These are phyloP conservation scores for Agarophyton chilense DNA, from an alignment of 23 red algal species.

Conservation along the genomic window DNA sequence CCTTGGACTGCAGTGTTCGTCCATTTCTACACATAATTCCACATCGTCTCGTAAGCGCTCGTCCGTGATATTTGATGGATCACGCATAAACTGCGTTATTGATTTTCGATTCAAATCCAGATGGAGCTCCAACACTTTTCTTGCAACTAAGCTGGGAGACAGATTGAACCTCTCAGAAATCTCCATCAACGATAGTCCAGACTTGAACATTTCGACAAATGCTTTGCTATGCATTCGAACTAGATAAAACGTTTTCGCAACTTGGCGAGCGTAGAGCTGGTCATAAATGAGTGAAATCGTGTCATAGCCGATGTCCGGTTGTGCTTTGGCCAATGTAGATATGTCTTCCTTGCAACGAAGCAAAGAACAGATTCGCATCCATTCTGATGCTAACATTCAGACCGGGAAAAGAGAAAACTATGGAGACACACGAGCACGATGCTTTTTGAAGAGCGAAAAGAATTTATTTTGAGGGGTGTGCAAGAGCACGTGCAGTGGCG, in stretches of 20 bases:
- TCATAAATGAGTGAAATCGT: constrained; percentile 51
- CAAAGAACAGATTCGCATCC: background rate
- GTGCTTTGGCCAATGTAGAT: background rate
- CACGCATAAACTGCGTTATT: constrained; percentile 29
- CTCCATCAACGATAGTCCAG: constrained; percentile 44
- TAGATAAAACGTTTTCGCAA: constrained; percentile 40
- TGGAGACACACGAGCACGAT: too few relatives aligned
- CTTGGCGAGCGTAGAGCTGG: constrained; percentile 51
- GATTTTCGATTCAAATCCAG: constrained; percentile 23
- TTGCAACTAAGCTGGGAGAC: constrained; percentile 48
- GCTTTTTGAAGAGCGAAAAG: too few relatives aligned
- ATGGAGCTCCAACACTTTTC: constrained; percentile 56
- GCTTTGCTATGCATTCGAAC: constrained; percentile 38
- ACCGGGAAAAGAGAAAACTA: too few relatives aligned
- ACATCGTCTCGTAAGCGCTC: constrained; percentile 39
- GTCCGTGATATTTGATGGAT: constrained; percentile 27
- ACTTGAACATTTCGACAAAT: constrained; percentile 50
- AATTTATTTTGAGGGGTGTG: too few relatives aligned
- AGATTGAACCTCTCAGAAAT: constrained; percentile 68
- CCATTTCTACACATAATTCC: constrained; percentile 33
- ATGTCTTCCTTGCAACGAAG: constrained; percentile 39
- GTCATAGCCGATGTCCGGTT: constrained; percentile 11
- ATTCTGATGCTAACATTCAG: constrained; percentile 50
- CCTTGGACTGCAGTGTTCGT: constrained; percentile 45
- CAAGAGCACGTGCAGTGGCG: too few relatives aligned